phyloP scores from a whole-genome alignment of 2,329 filamentous ascomycete genomes.

The Cladophialophora carrionii region DNA sequence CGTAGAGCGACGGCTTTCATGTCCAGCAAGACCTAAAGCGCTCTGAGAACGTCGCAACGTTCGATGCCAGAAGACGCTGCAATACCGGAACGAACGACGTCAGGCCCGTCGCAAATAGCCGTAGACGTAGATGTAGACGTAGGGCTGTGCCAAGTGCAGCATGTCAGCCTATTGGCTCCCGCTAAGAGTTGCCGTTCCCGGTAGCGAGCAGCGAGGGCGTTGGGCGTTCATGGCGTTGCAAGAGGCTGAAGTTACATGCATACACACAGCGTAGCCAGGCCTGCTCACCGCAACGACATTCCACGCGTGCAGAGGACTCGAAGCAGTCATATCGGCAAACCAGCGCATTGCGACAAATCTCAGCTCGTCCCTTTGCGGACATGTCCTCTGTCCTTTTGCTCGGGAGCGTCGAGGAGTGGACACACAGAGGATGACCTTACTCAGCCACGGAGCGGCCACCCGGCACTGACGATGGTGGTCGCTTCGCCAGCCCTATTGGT shows the following conservation, averaged over 20 bases:
- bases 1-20: not conserved
- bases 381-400: slow-evolving; percentile 33
- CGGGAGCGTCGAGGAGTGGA: slow-evolving; percentile 10
- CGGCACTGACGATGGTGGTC: not conserved
- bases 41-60: not conserved
- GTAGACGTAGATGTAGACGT: slow-evolving; percentile 13
- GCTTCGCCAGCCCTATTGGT: slow-evolving; percentile 11
- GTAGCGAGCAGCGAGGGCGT: slow-evolving; percentile 12
- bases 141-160: slow-evolving; percentile 16
- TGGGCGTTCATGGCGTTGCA: not conserved
- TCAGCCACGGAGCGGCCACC: slow-evolving; percentile 26
- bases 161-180: slow-evolving; percentile 19
- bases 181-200: slow-evolving; percentile 16
- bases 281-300: not conserved
- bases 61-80: not conserved
- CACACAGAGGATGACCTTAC: slow-evolving; percentile 29
- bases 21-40: not conserved
- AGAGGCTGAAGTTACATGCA: slow-evolving; percentile 19
- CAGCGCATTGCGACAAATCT: not conserved
- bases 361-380: slow-evolving; percentile 5
- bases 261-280: not conserved
- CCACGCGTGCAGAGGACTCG: not conserved
- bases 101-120: not conserved
- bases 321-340: not conserved
- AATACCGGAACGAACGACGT: not conserved